Percentiles rank a stretch among this genome's conserved stretches.
These are phyloP conservation scores for Candida verbasci DNA, from an alignment of 805 yeast species.

Conservation along the genomic window DNA sequence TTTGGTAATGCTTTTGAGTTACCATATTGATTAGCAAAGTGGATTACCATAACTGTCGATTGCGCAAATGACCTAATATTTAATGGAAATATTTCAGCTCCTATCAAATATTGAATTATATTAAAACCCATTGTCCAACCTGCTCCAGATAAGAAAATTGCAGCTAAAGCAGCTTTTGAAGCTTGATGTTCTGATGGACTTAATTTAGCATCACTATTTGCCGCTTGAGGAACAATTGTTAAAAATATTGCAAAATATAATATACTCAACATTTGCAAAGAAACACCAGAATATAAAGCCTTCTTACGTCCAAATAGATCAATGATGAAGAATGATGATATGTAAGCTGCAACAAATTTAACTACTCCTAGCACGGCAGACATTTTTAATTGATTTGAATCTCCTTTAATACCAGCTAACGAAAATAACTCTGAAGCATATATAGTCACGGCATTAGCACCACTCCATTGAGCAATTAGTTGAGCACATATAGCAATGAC, in stretches of 20 bases:
- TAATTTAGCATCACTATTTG: constrained; percentile 20
- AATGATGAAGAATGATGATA: constrained; percentile 47
- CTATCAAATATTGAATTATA: constrained; percentile 47
- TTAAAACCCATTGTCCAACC: constrained; percentile 59
- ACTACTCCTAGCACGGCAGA: constrained; percentile 49
- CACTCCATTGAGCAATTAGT: constrained; percentile 51
- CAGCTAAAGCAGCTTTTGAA: constrained; percentile 44
- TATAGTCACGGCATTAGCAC: constrained; percentile 49
- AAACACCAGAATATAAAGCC: constrained; percentile 43
- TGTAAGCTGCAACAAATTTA: constrained; percentile 42
- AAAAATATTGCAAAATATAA: constrained; percentile 45
- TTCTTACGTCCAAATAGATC: constrained; percentile 50
- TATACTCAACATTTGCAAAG: constrained; percentile 37
- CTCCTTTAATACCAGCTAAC: constrained; percentile 39
- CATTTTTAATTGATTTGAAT: constrained; percentile 35
- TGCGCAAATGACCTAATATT: constrained; percentile 45
- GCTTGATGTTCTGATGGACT: constrained; percentile 30
- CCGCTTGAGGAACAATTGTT: constrained; percentile 40
- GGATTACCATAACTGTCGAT: constrained; percentile 47
- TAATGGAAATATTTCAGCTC: constrained; percentile 50
- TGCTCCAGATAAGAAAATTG: constrained; percentile 43
- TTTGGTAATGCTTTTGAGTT: constrained; percentile 49
- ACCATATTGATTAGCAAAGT: constrained; percentile 51
- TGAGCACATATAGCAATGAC: constrained; percentile 37
- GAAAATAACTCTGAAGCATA: constrained; percentile 49